phyloP scores from a whole-genome alignment of 2,329 filamentous ascomycete species.

The Lachnellula cervina region DNA sequence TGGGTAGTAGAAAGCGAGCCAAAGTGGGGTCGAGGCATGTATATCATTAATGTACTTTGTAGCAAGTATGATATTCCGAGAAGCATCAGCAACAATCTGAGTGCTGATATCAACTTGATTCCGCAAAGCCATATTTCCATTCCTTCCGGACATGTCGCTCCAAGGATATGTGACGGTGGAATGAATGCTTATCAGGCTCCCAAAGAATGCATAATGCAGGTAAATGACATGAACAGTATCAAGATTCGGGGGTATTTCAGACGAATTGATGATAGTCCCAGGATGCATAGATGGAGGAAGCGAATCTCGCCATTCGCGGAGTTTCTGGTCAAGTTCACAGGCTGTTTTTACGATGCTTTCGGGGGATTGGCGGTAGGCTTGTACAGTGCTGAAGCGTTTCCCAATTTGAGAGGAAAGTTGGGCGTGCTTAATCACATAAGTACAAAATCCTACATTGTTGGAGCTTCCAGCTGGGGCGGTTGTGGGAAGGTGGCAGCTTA shows the following conservation, averaged over 20 bases:
- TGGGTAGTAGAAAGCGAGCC: slow-evolving; percentile 15
- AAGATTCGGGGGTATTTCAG: neutral
- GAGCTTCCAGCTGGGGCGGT: neutral
- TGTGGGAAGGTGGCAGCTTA: slow-evolving; percentile 13
- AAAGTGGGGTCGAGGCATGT: neutral
- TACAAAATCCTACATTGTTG: slow-evolving; percentile 2
- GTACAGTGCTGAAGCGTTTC: neutral
- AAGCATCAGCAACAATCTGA: neutral
- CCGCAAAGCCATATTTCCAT: neutral
- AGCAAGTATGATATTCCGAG: neutral
- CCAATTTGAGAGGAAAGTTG: neutral
- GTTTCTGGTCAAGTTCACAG: neutral
- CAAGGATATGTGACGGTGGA: slow-evolving; percentile 5
- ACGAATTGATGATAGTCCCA: neutral
- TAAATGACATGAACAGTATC: neutral
- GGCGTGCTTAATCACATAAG: neutral
- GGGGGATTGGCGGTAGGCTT: neutral
- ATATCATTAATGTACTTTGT: neutral
- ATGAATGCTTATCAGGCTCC: slow-evolving; percentile 6
- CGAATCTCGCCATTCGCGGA: neutral
- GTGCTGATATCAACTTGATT: neutral
- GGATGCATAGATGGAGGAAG: neutral
- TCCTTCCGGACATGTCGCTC: neutral
- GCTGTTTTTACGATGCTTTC: neutral
- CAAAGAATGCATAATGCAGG: slow-evolving; percentile 5